Evolutionary conservation across 805 yeast genomes (phyloP), one percentile per base, ranked within the genome.

Genomic region (Candida khao-thaluensis): DNA sequence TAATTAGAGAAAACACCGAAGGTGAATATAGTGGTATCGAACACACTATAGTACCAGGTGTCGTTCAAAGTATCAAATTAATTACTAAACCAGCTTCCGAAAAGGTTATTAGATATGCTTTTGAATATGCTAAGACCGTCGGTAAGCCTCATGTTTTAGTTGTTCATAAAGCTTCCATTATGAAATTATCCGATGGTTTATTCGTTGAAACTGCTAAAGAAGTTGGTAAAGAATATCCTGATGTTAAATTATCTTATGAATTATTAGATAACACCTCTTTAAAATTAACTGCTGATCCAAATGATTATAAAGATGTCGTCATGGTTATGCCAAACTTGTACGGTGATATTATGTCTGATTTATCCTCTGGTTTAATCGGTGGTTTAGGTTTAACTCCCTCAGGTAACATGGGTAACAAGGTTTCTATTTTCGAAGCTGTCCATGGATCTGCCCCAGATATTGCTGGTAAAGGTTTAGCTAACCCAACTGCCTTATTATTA

Each of bases 391-490:
- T 93, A 66, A 93, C 99, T 47, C 99, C 99, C 52, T 88, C 96
- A 45, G 99, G 96, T 67, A 93, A 93, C 81, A 93, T 93, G 90
- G 99, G 99, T 76, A 87, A 88, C 77, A 83, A 86, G 66, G 95
- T 91, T 49, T 88, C 97, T 41, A 91, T 93, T 64, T 93, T 93
- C 67, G 99, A 93, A 80, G 99, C 99, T 50, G 99, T 93, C 60
- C 99, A 93, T 69, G 99, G 99, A 67, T 90, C 98, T 43, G 99
- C 99, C 49, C 99, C 99, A 56, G 99, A 93, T 68, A 93, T 93
- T 60, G 98, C 98, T 48, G 99, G 99, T 62, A 88, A 93, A 78
- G 95, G 95, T 64, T 80, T 87, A 65, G 99, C 99, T 50, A 93
- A 93, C 81, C 99, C 99, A 73, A 93, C 99, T 46, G 99, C 99